These are phyloP conservation scores for Penicillium ochrochloron DNA, from an alignment of 495 filamentous ascomycete genomes.

Conservation along the genomic window DNA sequence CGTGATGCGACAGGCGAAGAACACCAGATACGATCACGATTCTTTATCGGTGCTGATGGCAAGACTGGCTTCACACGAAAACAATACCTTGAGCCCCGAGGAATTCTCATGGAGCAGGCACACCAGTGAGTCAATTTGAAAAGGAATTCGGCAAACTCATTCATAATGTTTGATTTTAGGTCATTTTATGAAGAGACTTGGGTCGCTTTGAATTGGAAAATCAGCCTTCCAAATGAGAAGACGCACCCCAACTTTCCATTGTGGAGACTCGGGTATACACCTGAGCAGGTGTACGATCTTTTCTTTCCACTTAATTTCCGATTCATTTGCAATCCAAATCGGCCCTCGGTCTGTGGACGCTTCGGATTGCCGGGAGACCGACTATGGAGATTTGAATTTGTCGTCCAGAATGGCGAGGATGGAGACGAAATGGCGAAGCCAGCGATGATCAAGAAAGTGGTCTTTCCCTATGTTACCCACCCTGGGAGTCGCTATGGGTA, in stretches of 20 bases:
- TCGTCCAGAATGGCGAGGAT: conserved; percentile 35
- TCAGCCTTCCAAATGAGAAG: conserved; percentile 47
- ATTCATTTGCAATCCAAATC: conserved; percentile 49
- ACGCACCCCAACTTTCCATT: conserved; percentile 55
- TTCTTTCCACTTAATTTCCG: conserved; percentile 55
- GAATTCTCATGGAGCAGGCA: conserved; percentile 47
- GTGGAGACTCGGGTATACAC: conserved; percentile 51
- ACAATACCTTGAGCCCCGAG: conserved; percentile 49
- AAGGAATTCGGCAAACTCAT: neutral
- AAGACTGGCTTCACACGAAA: conserved; percentile 55
- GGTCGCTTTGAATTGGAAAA: conserved; percentile 56
- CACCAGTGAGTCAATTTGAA: conserved; percentile 23
- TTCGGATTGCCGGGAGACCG: conserved; percentile 48
- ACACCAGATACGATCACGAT: conserved; percentile 35
- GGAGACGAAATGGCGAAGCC: conserved; percentile 37
- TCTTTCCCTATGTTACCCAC: conserved; percentile 41
- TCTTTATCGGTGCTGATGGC: conserved; percentile 55
- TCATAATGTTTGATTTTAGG: conserved; percentile 14
- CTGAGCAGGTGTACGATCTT: conserved; percentile 52
- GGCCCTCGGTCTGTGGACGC: conserved; percentile 50
- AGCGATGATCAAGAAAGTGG: conserved; percentile 31
- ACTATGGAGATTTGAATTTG: conserved; percentile 56
- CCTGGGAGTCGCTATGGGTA: conserved; percentile 38
- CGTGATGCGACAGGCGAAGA: conserved; percentile 28
- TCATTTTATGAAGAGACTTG: conserved; percentile 55